Evolutionary conservation across 78 protist genomes (phyloP), one percentile per base, ranked within the genome.

Genomic region (Dictyostelium citrinum): DNA sequence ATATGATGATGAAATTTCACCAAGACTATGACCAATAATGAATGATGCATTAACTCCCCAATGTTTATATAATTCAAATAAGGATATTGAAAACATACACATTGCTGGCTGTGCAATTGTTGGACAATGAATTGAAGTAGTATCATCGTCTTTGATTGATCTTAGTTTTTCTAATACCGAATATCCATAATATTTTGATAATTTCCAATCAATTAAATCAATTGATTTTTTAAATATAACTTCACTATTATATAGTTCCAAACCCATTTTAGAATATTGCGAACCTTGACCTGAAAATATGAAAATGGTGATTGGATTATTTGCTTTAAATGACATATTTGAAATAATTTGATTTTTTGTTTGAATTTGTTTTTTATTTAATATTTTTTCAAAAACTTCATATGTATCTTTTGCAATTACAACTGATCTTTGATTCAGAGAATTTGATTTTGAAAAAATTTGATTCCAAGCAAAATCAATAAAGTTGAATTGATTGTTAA

Each of bases 211-310:
- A 0, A 58, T 20, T 35, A n/a, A 16, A 58, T 90, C 86, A 0
- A 80, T 74, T 35, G 72, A 37, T n/a, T 70, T 5, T n/a, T 35
- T 43, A 58, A 60, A 90, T 3, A 79, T 27, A 17, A 84, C 78
- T 49, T 77, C 77, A 31, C 10, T 55, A 5, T 67, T 8, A 37
- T 90, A 81, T 4, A 91, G 22, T 29, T 82, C 16, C 37, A 12
- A 8, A 16, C 86, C 95, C 95, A 91, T 91, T 64, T 11, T 46
- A 5, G 35, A 58, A 90, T 90, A 91, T 83, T 91, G 95, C n/a
- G 95, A 74, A 10, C 90, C 90, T 83, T 91, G 95, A 11, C 95
- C 95, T 61, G 81, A 82, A 51, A 71, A 91, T 64, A 91, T 83
- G 39, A 82, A 82, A 11, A 82, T 51, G 20, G 68, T 39, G 3